A percentile compares a stretch with the other conserved stretches of the same genome.
These are phyloP conservation scores for Brassica rapa DNA, from an alignment of 345 rosid genomes.

Conservation along the genomic window DNA sequence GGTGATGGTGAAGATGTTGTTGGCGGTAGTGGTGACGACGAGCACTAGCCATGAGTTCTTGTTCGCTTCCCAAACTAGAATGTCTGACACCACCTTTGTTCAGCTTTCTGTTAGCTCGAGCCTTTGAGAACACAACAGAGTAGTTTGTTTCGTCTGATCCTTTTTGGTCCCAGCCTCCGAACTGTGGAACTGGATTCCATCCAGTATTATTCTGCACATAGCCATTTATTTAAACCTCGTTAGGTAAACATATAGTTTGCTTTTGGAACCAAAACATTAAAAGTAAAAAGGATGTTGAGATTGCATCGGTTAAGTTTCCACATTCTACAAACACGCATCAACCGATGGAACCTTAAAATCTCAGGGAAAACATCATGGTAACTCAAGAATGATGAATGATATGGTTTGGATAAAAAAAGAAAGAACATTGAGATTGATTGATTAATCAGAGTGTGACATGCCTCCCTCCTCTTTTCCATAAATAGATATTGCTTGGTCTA, in stretches of 20 bases:
- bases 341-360: slow-evolving; percentile 32
- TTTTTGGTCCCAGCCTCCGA: slow-evolving; percentile 77
- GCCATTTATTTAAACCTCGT: background rate
- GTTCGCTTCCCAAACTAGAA: slow-evolving; percentile 57
- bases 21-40: slow-evolving; percentile 34
- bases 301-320: slow-evolving; percentile 37
- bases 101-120: slow-evolving; percentile 73
- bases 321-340: slow-evolving; percentile 26
- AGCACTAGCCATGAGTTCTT: slow-evolving; percentile 43
- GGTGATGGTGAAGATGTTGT: slow-evolving; percentile 29
- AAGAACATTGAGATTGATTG: background rate
- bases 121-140: slow-evolving; percentile 62
- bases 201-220: slow-evolving; percentile 51
- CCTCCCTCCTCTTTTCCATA: slow-evolving; percentile 42
- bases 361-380: background rate
- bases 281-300: background rate
- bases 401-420: background rate
- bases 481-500: slow-evolving; percentile 15
- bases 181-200: slow-evolving; percentile 66
- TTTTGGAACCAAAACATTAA: background rate
- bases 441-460: slow-evolving; percentile 13
- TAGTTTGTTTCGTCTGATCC: slow-evolving; percentile 53
- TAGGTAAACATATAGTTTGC: background rate
- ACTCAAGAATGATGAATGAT: background rate
- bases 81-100: slow-evolving; percentile 49